Evolutionary conservation across 1,284 basidiomycete genomes (phyloP).

Genomic region (Papiliotrema nemorosa): DNA sequence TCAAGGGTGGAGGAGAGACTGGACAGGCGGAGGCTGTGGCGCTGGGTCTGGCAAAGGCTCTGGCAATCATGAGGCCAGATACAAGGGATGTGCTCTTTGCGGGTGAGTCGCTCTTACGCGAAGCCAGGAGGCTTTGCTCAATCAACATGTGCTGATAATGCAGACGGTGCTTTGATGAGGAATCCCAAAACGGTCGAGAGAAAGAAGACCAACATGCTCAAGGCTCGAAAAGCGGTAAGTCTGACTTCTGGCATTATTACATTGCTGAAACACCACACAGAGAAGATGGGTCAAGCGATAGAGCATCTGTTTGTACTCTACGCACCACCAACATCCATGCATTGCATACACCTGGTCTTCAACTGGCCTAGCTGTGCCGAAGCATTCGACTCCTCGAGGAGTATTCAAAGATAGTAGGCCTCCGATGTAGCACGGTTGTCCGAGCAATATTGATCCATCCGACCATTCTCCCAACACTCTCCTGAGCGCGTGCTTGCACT

Average conservation of each 20-base stretch:
- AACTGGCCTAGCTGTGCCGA: background rate
- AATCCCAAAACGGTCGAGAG: conserved; percentile 97
- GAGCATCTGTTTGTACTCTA: background rate
- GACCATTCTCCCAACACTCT: no score
- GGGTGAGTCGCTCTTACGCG: conserved; percentile 56
- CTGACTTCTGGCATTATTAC: background rate
- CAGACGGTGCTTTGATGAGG: conserved; percentile 81
- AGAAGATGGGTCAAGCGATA: conserved; percentile 95
- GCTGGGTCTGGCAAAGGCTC: conserved; percentile 75
- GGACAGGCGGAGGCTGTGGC: conserved; percentile 90
- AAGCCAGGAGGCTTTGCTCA: conserved; percentile 7
- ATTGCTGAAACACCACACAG: conserved; percentile 51
- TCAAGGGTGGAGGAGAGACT: conserved; percentile 80
- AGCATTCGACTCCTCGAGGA: background rate
- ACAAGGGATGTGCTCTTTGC: conserved; percentile 64
- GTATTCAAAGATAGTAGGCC: background rate
- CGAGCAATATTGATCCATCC: no score
- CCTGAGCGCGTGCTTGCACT: no score
- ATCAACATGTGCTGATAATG: background rate
- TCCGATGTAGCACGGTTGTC: no score
- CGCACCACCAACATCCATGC: background rate
- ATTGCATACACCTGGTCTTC: background rate
- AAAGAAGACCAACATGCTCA: conserved; percentile 89
- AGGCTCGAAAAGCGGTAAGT: conserved; percentile 86
- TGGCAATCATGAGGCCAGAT: conserved; percentile 67